Evolutionary conservation across 192 early-diverging fungal genomes (phyloP).

Genomic region (Rhizophagus sp.): DNA sequence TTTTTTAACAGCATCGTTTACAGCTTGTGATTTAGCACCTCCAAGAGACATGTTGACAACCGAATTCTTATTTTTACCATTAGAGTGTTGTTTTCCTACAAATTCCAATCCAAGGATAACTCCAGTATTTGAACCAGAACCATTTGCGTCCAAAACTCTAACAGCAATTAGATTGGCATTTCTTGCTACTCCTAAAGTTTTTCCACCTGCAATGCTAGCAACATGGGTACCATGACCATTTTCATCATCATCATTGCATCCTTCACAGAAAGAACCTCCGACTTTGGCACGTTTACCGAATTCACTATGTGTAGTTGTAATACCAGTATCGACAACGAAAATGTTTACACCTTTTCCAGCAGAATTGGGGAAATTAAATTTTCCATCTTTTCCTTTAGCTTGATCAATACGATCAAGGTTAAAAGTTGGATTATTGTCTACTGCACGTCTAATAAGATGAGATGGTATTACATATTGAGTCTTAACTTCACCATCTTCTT

Average conservation of each 20-base stretch:
- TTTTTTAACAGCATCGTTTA: slow-evolving; percentile 50
- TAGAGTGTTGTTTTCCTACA: slow-evolving; percentile 27
- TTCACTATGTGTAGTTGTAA: slow-evolving; percentile 80
- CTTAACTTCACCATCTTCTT: background rate
- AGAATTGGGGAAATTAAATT: slow-evolving; percentile 69
- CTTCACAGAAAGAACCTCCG: slow-evolving; percentile 75
- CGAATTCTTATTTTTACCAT: background rate
- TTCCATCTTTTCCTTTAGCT: slow-evolving; percentile 33
- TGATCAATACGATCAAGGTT: slow-evolving; percentile 18
- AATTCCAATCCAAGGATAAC: slow-evolving; percentile 72
- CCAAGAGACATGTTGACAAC: slow-evolving; percentile 47
- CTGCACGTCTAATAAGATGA: background rate
- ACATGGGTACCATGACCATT: slow-evolving; percentile 57
- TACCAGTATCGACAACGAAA: slow-evolving; percentile 70
- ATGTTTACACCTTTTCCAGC: slow-evolving; percentile 39
- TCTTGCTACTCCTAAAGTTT: slow-evolving; percentile 61
- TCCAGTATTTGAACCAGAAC: slow-evolving; percentile 46
- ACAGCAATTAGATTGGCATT: slow-evolving; percentile 56
- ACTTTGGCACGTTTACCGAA: slow-evolving; percentile 89
- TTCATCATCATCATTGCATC: slow-evolving; percentile 42
- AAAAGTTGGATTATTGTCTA: background rate
- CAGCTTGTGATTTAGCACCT: slow-evolving; percentile 48
- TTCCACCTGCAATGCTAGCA: slow-evolving; percentile 46
- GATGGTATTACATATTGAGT: background rate
- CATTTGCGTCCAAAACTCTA: slow-evolving; percentile 56